Evolutionary conservation across 495 filamentous ascomycete species (phyloP), one percentile per base, ranked within the genome.

Genomic region (Talaromyces nanjingensis): DNA sequence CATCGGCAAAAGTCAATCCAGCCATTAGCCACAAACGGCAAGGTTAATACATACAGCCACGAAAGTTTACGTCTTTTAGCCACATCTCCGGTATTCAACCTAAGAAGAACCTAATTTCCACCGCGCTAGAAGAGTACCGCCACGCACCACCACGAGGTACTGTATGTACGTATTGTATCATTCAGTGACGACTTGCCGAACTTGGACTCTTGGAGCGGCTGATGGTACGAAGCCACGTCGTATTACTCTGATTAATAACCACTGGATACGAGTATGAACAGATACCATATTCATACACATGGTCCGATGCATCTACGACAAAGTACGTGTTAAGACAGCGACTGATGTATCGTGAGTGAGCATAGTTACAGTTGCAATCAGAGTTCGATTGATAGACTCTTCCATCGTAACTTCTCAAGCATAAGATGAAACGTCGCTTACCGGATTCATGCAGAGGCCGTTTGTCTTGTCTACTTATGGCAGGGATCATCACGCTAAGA

Each of bases 381-480:
- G 33, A 37, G 33, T 37, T 37, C 33, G 33, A 37, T 37, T 37
- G 33, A 37, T 12, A 7, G 29, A 12, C 12, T 37, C 33, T 37
- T 12, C 33, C 9, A 12, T 37, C 33, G 12, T 37, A 54, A 31
- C 29, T 31, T 31, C 6, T 27, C 27, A 27, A 27, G 27, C 29
- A 31, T 31, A 7, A 54, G 53, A 56, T 56, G 53, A 56, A 56
- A 56, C 53, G 53, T 56, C 53, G 53, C 53, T 56, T 54, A 25
- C 47, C 47, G 4, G 16, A 52, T 18, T 22, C n/a, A 52, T 52
- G 33, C 33, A 37, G 9, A 11, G 37, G 49, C 49, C 49, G 49
- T 24, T 54, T 54, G 24, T 54, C 49, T 54, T 22, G 49, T 54
- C 49, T 54, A 0, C 18, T 54, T 54, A 4, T 25, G 49, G 49